Evolutionary conservation across 208 protist species (phyloP).

Genomic region (Vickermania ingenoplastis): DNA sequence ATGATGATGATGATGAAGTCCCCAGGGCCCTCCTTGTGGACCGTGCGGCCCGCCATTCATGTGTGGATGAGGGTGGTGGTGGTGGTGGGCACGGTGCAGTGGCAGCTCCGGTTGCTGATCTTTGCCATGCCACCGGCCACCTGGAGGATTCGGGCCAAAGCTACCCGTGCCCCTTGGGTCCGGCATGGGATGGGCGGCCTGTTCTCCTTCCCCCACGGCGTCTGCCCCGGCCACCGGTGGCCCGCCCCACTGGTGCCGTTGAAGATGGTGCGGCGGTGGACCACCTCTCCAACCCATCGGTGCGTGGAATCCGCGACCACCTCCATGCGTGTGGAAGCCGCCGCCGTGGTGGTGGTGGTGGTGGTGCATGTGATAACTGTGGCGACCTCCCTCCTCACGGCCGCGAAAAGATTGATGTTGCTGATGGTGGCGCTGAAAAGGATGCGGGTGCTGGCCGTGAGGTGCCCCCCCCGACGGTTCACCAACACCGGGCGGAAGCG

Average conservation of each 20-base stretch:
- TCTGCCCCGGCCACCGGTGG: too few species aligned
- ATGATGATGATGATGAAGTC: neutral
- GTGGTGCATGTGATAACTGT: neutral
- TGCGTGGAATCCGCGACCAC: neutral
- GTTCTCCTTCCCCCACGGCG: too few species aligned
- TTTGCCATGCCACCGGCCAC: neutral
- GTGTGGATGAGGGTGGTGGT: neutral
- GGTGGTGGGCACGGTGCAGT: neutral
- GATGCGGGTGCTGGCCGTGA: neutral
- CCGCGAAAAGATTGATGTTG: neutral
- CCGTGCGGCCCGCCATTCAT: too few species aligned
- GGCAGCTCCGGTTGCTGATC: neutral
- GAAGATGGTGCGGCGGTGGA: neutral
- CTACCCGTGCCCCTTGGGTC: too few species aligned
- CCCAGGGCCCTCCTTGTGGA: too few species aligned
- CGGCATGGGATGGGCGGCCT: too few species aligned
- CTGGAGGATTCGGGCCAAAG: neutral
- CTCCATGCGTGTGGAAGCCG: neutral
- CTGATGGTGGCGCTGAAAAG: neutral
- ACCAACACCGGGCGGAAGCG: too few species aligned
- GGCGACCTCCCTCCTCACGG: neutral
- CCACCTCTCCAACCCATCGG: too few species aligned
- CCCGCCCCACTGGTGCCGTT: neutral
- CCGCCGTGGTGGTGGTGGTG: neutral
- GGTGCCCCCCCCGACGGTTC: too few species aligned